Base-by-base conservation (phyloP, 805 yeast genomes). In the Lipomyces orientalis region DNA sequence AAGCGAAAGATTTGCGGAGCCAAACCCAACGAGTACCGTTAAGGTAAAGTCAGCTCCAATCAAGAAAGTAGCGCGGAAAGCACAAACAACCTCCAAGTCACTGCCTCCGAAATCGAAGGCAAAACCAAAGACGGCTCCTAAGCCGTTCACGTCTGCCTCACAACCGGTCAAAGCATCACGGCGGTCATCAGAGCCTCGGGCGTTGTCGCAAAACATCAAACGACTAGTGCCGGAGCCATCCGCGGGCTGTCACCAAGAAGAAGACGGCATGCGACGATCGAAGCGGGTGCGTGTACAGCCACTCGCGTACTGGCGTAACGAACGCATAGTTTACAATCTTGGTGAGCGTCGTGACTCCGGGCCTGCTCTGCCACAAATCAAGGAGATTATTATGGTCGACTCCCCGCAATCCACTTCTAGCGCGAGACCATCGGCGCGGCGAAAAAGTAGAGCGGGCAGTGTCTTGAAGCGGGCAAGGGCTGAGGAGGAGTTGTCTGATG, bases 221-320 rank as follows among this genome's bases (percentile, higher is more conserved):
- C 22, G 19, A 3, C 22, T 49, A 14, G 35, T 56, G 5, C 60
- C 60, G 16, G 55, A 39, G 35, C 49, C 22, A n/a, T 14, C 37
- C 10, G 52, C 9, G 5, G 33, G 7, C 7, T 22, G 54, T 10
- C 39, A 14, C 14, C 55, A 54, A 2, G 67, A 64, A 16, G 65
- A 57, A 19, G 57, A 49, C n/a, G 67, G 46, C 10, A 58, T 73
- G 12, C 73, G 97, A 70, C 80, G 90, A 70, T 90, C 97, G 0
- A 81, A 83, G 39, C 82, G 97, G 73, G 84, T 86, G 0, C 84
- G 85, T 69, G 83, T 90, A 6, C 85, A 88, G 2, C 94, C 97
- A 0, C 79, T 92, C 70, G 93, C 91, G 1, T 90, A 84, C 76
- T 92, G 97, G 97, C 85, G 90, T 76, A 90, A 90, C 74, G 97